These are phyloP conservation scores for Pythium rishiriense DNA, from an alignment of 352 stramenopile species.

Conservation along the genomic window DNA sequence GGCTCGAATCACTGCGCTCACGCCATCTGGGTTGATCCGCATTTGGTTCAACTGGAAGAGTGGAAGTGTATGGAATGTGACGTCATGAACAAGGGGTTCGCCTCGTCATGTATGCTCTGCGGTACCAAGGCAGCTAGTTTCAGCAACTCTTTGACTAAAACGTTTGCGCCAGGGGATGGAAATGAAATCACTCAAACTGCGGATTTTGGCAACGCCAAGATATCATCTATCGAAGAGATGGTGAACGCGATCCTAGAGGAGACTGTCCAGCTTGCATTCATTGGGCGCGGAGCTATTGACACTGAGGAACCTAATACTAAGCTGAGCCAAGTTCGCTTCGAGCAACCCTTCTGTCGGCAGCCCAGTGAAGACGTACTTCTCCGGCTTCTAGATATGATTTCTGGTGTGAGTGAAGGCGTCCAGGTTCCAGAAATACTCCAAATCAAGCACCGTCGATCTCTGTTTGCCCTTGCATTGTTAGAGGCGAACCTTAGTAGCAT, in stretches of 20 bases:
- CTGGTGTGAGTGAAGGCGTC: too few relatives aligned
- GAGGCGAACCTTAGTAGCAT: slow-evolving; percentile 71
- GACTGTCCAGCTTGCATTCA: slow-evolving; percentile 22
- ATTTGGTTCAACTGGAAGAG: slow-evolving; percentile 62
- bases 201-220: neutral
- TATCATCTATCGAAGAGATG: slow-evolving; percentile 12
- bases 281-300: slow-evolving; percentile 2
- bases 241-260: slow-evolving; percentile 30
- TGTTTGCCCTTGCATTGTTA: slow-evolving; percentile 44
- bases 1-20: slow-evolving; percentile 82
- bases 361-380: slow-evolving; percentile 55
- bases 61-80: slow-evolving; percentile 68
- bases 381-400: slow-evolving; percentile 51
- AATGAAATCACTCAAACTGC: neutral
- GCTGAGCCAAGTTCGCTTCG: slow-evolving; percentile 39
- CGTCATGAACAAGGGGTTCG: slow-evolving; percentile 69
- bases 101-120: slow-evolving; percentile 55
- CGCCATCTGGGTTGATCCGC: slow-evolving; percentile 80
- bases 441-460: slow-evolving; percentile 1
- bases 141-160: neutral
- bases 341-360: slow-evolving; percentile 78
- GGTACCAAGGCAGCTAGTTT: neutral
- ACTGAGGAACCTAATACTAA: neutral
- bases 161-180: neutral
- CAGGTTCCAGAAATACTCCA: neutral